Conservation (phyloP, 1,139 yeast species). For the Lodderomyces beijingensis region DNA sequence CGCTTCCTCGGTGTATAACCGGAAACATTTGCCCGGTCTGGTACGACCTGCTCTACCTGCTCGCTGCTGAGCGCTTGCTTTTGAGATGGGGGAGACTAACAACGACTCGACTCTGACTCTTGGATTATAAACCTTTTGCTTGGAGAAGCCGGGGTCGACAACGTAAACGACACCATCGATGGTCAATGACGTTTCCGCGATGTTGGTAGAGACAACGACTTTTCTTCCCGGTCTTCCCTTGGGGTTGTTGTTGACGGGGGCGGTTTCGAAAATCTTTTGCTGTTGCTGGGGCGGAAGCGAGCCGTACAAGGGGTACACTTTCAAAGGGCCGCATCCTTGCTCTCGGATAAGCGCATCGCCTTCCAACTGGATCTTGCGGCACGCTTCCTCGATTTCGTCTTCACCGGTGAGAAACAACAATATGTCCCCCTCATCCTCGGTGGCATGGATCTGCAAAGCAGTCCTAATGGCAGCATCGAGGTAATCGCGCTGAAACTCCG, state of each 20-base stretch:
- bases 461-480: conserved; percentile 93
- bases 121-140: conserved; percentile 95
- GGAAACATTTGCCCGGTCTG: conserved; percentile 95
- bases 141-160: conserved; percentile 95
- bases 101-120: conserved; percentile 92
- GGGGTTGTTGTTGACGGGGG: conserved; percentile 60
- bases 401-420: conserved; percentile 91
- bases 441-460: conserved; percentile 92
- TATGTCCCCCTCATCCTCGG: conserved; percentile 92
- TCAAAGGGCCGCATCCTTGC: conserved; percentile 82
- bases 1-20: conserved; percentile 95
- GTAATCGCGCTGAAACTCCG: conserved; percentile 93
- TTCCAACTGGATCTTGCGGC: conserved; percentile 80
- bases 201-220: conserved; percentile 89
- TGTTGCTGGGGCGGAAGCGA: conserved; percentile 95
- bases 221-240: conserved; percentile 89
- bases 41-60: conserved; percentile 99
- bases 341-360: conserved; percentile 86
- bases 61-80: conserved; percentile 96
- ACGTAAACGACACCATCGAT: conserved; percentile 97
- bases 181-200: conserved; percentile 96
- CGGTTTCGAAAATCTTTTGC: conserved; percentile 87
- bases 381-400: conserved; percentile 97
- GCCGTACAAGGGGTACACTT: conserved; percentile 91
- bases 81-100: conserved; percentile 92